Conservation (phyloP, 2,329 filamentous ascomycete genomes). For the Emmonsiellopsis sp. region DNA sequence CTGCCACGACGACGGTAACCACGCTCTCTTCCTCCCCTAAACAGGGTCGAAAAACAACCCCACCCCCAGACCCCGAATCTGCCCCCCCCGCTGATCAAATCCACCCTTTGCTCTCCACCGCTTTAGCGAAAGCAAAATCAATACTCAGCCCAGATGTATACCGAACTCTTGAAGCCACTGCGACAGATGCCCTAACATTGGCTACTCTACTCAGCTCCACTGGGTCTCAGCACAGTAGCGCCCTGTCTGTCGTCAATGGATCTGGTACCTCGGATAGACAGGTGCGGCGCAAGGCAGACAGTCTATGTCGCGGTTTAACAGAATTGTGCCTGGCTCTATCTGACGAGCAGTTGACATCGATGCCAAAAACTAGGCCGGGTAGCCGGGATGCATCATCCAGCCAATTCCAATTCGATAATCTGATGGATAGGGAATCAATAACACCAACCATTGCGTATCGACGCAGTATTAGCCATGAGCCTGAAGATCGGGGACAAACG, state of each 20-base stretch:
- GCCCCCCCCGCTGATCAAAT: conserved; percentile 44
- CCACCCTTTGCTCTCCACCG: conserved; percentile 71
- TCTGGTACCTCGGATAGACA: conserved; percentile 60
- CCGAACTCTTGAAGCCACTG: conserved; percentile 67
- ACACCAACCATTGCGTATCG: conserved; percentile 24
- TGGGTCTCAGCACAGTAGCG: conserved; percentile 47
- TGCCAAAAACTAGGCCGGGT: conserved; percentile 18
- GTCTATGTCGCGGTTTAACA: conserved; percentile 82
- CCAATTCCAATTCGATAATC: conserved; percentile 14
- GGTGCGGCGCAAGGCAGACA: conserved; percentile 80
- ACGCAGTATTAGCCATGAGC: conserved; percentile 30
- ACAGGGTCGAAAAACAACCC: conserved; percentile 47
- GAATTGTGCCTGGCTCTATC: conserved; percentile 82
- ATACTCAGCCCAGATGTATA: conserved; percentile 64
- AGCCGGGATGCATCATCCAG: conserved; percentile 19
- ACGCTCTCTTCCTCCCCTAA: conserved; percentile 87
- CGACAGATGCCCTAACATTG: conserved; percentile 69
- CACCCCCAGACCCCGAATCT: conserved; percentile 21
- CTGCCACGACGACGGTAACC: conserved; percentile 82
- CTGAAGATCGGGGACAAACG: conserved; percentile 20
- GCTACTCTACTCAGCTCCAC: conserved; percentile 66
- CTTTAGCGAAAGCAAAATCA: conserved; percentile 66
- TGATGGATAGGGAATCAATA: conserved; percentile 17
- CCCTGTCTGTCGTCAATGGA: conserved; percentile 27
- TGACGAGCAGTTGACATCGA: conserved; percentile 40